phyloP scores from a whole-genome alignment of 495 filamentous ascomycete species.

The Tetracladium setigerum region DNA sequence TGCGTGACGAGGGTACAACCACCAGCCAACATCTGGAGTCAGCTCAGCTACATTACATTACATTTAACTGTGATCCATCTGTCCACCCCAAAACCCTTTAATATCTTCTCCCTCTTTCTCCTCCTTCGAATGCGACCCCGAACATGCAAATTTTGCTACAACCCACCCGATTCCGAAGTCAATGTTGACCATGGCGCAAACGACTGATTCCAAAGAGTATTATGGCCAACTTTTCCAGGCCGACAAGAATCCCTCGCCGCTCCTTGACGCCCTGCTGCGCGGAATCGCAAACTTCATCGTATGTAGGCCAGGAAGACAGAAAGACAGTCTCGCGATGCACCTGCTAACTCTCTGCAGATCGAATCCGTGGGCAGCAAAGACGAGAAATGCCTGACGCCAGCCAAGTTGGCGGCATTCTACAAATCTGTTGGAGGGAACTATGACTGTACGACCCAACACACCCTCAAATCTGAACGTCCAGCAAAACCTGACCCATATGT shows the following conservation, averaged over 20 bases:
- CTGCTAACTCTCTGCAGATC: slow-evolving; percentile 31
- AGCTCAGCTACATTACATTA: too few relatives aligned
- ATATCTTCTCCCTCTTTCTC: too few relatives aligned
- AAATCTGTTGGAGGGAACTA: slow-evolving; percentile 82
- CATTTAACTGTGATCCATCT: too few relatives aligned
- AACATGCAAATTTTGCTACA: slow-evolving; percentile 5
- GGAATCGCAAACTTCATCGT: slow-evolving; percentile 80
- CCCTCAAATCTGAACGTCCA: background rate
- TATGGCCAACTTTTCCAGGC: slow-evolving; percentile 82
- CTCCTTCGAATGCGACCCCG: background rate
- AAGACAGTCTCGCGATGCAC: background rate
- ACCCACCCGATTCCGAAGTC: background rate
- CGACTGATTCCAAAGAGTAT: slow-evolving; percentile 32
- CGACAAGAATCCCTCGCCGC: slow-evolving; percentile 68
- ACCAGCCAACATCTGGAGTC: too few relatives aligned
- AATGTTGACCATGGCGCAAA: slow-evolving; percentile 13
- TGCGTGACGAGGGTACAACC: too few relatives aligned
- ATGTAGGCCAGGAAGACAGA: slow-evolving; percentile 12
- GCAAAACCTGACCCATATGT: slow-evolving; percentile 4
- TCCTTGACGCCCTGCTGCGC: slow-evolving; percentile 69
- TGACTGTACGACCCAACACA: slow-evolving; percentile 44
- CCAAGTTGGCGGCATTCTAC: slow-evolving; percentile 85
- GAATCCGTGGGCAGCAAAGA: slow-evolving; percentile 58
- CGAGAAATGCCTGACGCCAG: slow-evolving; percentile 60
- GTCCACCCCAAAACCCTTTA: too few relatives aligned